A percentile compares a stretch with the other conserved stretches of the same genome.
phyloP scores from a whole-genome alignment of 495 filamentous ascomycete species.

The Hypoxylon perforatum region DNA sequence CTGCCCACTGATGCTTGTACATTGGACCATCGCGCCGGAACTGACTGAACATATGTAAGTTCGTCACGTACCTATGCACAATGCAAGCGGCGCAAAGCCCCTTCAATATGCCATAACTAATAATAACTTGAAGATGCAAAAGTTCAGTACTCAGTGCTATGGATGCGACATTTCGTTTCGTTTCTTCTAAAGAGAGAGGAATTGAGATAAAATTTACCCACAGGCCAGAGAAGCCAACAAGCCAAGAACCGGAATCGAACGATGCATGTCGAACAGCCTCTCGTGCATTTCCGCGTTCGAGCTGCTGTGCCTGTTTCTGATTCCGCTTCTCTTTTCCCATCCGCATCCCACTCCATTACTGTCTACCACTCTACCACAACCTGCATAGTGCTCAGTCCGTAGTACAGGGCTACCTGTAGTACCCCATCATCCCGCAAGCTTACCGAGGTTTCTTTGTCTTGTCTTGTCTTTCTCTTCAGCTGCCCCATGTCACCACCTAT shows the following conservation, averaged over 20 bases:
- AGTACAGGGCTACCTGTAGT: conserved; percentile 2
- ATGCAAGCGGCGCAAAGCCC: conserved; percentile 23
- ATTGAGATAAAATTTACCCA: conserved; percentile 29
- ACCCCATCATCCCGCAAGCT: conserved; percentile 24
- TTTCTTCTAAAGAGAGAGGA: not conserved
- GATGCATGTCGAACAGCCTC: conserved; percentile 20
- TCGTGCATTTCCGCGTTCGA: conserved; percentile 27
- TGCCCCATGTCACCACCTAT: conserved; percentile 15
- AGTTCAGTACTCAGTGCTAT: conserved; percentile 13
- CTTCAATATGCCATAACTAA: conserved; percentile 31
- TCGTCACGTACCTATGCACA: conserved; percentile 20
- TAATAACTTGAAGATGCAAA: conserved; percentile 33
- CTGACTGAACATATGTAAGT: conserved; percentile 10
- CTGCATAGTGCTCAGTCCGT: not conserved
- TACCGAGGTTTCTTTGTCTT: conserved; percentile 26
- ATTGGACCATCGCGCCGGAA: conserved; percentile 32
- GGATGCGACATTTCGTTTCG: conserved; percentile 5
- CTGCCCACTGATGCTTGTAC: conserved; percentile 22
- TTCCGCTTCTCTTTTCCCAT: conserved; percentile 5
- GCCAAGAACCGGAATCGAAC: conserved; percentile 39
- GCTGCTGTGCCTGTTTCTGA: conserved; percentile 8
- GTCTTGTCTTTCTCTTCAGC: not conserved
- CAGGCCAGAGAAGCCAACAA: conserved; percentile 31
- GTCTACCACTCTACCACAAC: not conserved
- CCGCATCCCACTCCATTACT: not conserved